phyloP scores from a whole-genome alignment of 2,329 filamentous ascomycete genomes.

The Aspergillus fumigatus region DNA sequence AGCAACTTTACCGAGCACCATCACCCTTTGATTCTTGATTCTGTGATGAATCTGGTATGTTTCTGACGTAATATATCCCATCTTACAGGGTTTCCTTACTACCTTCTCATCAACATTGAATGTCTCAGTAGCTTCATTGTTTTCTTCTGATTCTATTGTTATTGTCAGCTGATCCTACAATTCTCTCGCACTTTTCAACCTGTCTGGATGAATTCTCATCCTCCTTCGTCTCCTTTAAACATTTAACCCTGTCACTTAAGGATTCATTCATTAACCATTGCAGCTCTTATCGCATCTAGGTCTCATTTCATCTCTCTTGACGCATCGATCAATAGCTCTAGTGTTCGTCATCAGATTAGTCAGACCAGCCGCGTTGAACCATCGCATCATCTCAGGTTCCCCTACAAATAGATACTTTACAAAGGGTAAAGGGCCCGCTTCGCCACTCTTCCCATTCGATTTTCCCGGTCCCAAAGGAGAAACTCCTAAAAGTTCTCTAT shows the following conservation, averaged over 20 bases:
- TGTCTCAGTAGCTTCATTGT: background rate
- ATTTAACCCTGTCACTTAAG: background rate
- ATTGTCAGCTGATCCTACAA: background rate
- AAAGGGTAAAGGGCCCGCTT: conserved; percentile 5
- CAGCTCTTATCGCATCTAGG: background rate
- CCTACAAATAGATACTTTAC: background rate
- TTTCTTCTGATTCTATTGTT: background rate
- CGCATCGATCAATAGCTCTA: conserved; percentile 1
- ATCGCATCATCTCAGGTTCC: conserved; percentile 13
- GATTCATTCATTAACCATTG: background rate
- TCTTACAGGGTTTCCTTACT: background rate
- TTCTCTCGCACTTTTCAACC: background rate
- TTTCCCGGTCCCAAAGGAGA: background rate
- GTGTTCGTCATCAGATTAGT: conserved; percentile 17
- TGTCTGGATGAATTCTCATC: background rate
- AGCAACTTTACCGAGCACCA: background rate
- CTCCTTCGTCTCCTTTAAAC: background rate
- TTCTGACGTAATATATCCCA: conserved; percentile 15
- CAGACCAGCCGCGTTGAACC: conserved; percentile 6
- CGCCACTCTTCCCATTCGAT: conserved; percentile 14
- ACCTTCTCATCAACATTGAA: background rate
- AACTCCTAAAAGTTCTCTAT: conserved; percentile 2
- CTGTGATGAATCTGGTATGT: background rate
- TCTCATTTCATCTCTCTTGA: background rate
- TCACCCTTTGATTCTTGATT: background rate